Evolutionary conservation across 768 basidiomycete species (phyloP).

Genomic region (Trametes elegans): DNA sequence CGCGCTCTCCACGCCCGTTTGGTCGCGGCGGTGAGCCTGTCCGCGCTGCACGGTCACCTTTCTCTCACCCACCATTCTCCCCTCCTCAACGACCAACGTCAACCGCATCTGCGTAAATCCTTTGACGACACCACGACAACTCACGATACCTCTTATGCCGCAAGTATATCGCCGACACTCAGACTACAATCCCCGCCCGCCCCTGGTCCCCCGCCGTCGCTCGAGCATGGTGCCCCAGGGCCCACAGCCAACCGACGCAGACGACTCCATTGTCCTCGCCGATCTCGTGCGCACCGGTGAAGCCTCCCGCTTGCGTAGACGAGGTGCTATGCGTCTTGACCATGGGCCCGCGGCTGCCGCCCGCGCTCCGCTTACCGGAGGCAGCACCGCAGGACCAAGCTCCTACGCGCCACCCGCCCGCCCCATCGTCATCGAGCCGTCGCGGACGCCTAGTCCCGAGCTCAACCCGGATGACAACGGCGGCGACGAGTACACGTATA

Average conservation of each 20-base stretch:
- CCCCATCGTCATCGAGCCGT: conserved; percentile 19
- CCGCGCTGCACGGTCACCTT: conserved; percentile 1
- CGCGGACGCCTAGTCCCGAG: conserved; percentile 14
- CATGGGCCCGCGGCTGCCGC: conserved; percentile 29
- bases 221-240: conserved; percentile 16
- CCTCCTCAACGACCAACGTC: neutral
- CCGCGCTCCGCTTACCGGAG: conserved; percentile 13
- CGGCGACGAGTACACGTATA: conserved; percentile 21
- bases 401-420: conserved; percentile 6
- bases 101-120: neutral
- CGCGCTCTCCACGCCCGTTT: conserved; percentile 18
- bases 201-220: conserved; percentile 23
- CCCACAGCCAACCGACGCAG: conserved; percentile 45
- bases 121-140: conserved; percentile 5
- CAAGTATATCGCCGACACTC: conserved; percentile 31
- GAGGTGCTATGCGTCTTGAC: conserved; percentile 71
- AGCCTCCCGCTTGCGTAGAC: conserved; percentile 66
- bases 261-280: conserved; percentile 69
- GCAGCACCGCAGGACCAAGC: conserved; percentile 2
- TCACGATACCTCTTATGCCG: conserved; percentile 23
- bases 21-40: conserved; percentile 3
- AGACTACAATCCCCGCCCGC: conserved; percentile 21
- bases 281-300: conserved; percentile 75
- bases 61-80: conserved; percentile 3
- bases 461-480: conserved; percentile 12